Base-by-base conservation (phyloP, 768 basidiomycete genomes). In the Boletellus emodensis region DNA sequence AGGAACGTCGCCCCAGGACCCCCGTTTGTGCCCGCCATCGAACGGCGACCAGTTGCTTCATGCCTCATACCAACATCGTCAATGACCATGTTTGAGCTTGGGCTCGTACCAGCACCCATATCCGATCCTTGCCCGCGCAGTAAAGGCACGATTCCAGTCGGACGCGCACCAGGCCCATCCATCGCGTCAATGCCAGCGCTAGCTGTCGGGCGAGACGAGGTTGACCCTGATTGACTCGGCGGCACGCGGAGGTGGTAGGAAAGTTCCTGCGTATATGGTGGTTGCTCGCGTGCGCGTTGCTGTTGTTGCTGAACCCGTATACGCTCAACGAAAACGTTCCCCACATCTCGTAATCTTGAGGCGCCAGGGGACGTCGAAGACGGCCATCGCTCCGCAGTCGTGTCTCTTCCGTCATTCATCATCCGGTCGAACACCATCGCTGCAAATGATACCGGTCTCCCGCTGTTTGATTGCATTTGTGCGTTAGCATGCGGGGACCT, bases 351-450 rank as follows among this genome's bases (percentile, higher is more conserved):
- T 8, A 43, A 4, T 2, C 52, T 26, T 22, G 33, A 33, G 0
- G 49, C 20, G 3, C 6, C 52, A 11, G 38, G 48, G 11, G 53
- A 24, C 7, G 49, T 10, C 2, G 47, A 14, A 14, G 49, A n/a
- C 15, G 53, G 15, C 62, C 44, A 49, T 34, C 46, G 5, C 3
- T 59, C 56, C 30, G 11, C 30, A 18, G 13, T 26, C 24, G 22
- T 12, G 0, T 54, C 61, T n/a, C 60, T 47, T 20, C 39, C 50
- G 5, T 63, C 62, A 36, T 36, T 43, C 52, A 52, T 53, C 51
- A 61, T 22, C 13, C 60, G 49, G 33, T 63, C 63, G 37, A 62
- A 56, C 33, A 51, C 47, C 40, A 64, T 49, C 43, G 56, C 40
- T 20, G 53, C 47, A 47, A 57, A 56, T 43, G 62, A 48, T 3